Base-by-base conservation (phyloP, 805 yeast species). In the Peterozyma xylosa region DNA sequence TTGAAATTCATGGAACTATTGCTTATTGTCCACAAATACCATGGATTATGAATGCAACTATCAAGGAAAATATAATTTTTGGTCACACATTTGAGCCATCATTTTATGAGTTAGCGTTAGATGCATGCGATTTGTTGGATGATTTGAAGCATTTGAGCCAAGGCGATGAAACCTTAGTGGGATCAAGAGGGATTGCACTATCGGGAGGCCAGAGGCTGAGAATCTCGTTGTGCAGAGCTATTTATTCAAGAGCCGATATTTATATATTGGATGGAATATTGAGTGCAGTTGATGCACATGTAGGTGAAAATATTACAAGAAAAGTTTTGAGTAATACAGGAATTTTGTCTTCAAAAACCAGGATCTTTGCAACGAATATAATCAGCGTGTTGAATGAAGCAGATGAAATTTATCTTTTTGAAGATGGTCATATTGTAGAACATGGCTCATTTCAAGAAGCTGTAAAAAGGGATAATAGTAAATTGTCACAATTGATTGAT, bases 131-230 rank as follows among this genome's bases (percentile, higher is more conserved):
- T 11, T 73, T 91, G 53, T 64, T 71, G 11, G 78, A 79, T 17
- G 99, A 91, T 66, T 68, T 91, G 48, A 77, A 75, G 30, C 77
- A 81, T 32, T 72, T 91, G 47, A 87, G 96, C 2, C 85, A 86
- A 55, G 96, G 96, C 43, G 98, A 93, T 60, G 71, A 71, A 43
- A 93, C 99, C 4, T 78, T 85, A 53, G 97, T 91, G 45, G 99
- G 99, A 50, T 99, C 93, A 66, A 87, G 90, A 60, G 99, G 99
- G 51, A 90, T 91, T 40, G 86, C 97, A 13, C 70, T 91, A 39
- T 86, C 96, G 33, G 99, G 99, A 40, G 99, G 99, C 38, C 98
- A 93, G 63, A 93, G 91, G 71, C 98, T 98, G 0, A 80, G 99
- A 60, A 73, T 93, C 33, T 82, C 96, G 0, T 73, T 91, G 42